phyloP scores from a whole-genome alignment of 2,329 filamentous ascomycete genomes.

The Blumeria graminis region DNA sequence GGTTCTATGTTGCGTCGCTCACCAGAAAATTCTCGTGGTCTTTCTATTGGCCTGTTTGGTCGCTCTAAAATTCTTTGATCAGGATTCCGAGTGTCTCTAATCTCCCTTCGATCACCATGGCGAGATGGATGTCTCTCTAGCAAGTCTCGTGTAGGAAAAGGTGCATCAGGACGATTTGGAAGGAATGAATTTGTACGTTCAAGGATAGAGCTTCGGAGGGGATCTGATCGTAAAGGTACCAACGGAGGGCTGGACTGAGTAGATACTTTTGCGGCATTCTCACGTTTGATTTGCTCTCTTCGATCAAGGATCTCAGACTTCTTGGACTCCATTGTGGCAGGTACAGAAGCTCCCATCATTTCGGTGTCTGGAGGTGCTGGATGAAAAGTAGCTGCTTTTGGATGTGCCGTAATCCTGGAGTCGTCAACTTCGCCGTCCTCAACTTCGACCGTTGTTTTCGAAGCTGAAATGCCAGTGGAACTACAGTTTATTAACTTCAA shows the following conservation, averaged over 20 bases:
- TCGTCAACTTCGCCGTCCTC: slow-evolving; percentile 57
- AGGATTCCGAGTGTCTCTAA: slow-evolving; percentile 7
- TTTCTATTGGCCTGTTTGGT: slow-evolving; percentile 11
- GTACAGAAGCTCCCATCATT: not conserved
- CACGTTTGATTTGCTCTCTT: slow-evolving; percentile 11
- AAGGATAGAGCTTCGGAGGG: slow-evolving; percentile 5
- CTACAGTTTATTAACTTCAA: slow-evolving; percentile 15
- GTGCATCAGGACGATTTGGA: slow-evolving; percentile 14
- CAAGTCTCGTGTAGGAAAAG: slow-evolving; percentile 12
- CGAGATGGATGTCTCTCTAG: slow-evolving; percentile 12
- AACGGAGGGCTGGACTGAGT: slow-evolving; percentile 5
- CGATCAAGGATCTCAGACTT: slow-evolving; percentile 11
- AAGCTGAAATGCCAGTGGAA: slow-evolving; percentile 14
- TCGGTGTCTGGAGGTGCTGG: not conserved
- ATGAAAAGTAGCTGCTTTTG: slow-evolving; percentile 3
- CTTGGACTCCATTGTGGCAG: slow-evolving; percentile 5
- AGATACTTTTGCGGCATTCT: slow-evolving; percentile 10
- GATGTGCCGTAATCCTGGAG: slow-evolving; percentile 17
- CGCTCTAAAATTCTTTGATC: slow-evolving; percentile 10
- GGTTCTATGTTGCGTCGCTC: slow-evolving; percentile 12
- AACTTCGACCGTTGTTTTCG: slow-evolving; percentile 22
- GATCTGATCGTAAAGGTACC: slow-evolving; percentile 9
- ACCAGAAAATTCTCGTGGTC: slow-evolving; percentile 11
- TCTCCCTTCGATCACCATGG: slow-evolving; percentile 14
- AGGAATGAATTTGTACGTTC: slow-evolving; percentile 11